phyloP scores from a whole-genome alignment of 2,329 filamentous ascomycete genomes.

The Stachybotrys chlorohalonatus region DNA sequence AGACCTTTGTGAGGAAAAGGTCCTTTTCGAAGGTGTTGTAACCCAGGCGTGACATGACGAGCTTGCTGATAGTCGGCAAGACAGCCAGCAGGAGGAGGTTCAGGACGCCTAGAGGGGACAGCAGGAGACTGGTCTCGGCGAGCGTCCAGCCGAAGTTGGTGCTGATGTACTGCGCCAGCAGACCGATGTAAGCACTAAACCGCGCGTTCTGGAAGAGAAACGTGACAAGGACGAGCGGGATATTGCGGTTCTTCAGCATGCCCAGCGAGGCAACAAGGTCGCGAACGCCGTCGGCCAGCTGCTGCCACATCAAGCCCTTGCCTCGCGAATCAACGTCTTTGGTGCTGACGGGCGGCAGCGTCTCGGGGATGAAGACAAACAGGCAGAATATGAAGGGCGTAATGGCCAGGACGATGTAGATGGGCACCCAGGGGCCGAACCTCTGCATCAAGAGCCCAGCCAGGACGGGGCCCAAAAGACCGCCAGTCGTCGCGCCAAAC shows the following conservation, averaged over 20 bases:
- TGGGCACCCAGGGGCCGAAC: slow-evolving; percentile 30
- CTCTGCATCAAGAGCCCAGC: slow-evolving; percentile 28
- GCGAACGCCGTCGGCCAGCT: slow-evolving; percentile 17
- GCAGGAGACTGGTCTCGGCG: slow-evolving; percentile 29
- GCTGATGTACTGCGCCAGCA: slow-evolving; percentile 32
- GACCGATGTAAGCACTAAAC: slow-evolving; percentile 22
- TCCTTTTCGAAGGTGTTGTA: slow-evolving; percentile 27
- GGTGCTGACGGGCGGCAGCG: slow-evolving; percentile 14
- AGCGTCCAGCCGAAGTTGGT: slow-evolving; percentile 34
- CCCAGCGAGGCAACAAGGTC: slow-evolving; percentile 22
- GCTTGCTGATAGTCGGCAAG: slow-evolving; percentile 23
- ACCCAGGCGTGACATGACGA: slow-evolving; percentile 21
- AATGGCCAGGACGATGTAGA: slow-evolving; percentile 20
- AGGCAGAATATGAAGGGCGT: slow-evolving; percentile 22
- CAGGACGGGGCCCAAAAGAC: slow-evolving; percentile 26
- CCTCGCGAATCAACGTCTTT: not conserved
- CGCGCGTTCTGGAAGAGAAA: slow-evolving; percentile 29
- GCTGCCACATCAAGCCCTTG: slow-evolving; percentile 14
- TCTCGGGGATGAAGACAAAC: slow-evolving; percentile 30
- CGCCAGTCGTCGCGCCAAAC: slow-evolving; percentile 29
- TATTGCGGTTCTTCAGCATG: slow-evolving; percentile 24
- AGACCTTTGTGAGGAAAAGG: slow-evolving; percentile 22
- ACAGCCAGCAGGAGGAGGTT: slow-evolving; percentile 25
- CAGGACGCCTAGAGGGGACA: slow-evolving; percentile 30
- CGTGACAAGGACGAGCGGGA: slow-evolving; percentile 26